phyloP scores from a whole-genome alignment of 495 filamentous ascomycete species.

The Aspergillus steynii region DNA sequence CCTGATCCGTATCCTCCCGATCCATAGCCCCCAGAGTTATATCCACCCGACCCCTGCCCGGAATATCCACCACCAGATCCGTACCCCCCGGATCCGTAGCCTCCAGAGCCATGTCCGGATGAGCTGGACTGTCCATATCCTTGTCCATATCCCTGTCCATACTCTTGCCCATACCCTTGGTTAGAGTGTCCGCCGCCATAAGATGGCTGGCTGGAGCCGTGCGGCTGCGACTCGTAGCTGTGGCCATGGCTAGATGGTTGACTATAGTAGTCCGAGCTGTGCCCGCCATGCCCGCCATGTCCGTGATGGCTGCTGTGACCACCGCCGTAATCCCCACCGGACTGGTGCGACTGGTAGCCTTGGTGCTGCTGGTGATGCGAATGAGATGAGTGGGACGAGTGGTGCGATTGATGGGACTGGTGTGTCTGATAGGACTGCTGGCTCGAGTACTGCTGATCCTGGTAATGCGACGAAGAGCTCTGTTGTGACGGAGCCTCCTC shows the following conservation, averaged over 20 bases:
- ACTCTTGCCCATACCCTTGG: conserved; percentile 5
- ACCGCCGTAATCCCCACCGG: not conserved
- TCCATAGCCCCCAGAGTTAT: not conserved
- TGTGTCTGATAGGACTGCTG: conserved; percentile 7
- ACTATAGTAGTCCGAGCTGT: conserved; percentile 3
- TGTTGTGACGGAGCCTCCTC: conserved; percentile 21
- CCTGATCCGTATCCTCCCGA: conserved; percentile 35
- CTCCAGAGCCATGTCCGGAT: not conserved
- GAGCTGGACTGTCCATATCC: not conserved
- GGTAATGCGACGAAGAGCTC: conserved; percentile 2
- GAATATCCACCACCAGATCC: not conserved
- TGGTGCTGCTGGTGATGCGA: conserved; percentile 1
- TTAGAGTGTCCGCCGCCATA: not conserved
- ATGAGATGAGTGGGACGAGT: not conserved
- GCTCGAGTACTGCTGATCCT: conserved; percentile 9
- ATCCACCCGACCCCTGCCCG: not conserved
- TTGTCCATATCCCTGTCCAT: conserved; percentile 1
- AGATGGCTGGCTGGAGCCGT: not conserved
- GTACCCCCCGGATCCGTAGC: not conserved
- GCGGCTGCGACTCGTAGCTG: conserved; percentile 1
- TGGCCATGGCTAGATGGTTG: conserved; percentile 1
- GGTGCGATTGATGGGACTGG: conserved; percentile 12
- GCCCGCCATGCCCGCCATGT: conserved; percentile 4
- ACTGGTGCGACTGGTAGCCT: conserved; percentile 4
- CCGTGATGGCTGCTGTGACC: conserved; percentile 5